A percentile compares a stretch with the other conserved stretches of the same genome.
Evolutionary conservation across 2,329 filamentous ascomycete species (phyloP).

Genomic region (Cladosporium sp.): DNA sequence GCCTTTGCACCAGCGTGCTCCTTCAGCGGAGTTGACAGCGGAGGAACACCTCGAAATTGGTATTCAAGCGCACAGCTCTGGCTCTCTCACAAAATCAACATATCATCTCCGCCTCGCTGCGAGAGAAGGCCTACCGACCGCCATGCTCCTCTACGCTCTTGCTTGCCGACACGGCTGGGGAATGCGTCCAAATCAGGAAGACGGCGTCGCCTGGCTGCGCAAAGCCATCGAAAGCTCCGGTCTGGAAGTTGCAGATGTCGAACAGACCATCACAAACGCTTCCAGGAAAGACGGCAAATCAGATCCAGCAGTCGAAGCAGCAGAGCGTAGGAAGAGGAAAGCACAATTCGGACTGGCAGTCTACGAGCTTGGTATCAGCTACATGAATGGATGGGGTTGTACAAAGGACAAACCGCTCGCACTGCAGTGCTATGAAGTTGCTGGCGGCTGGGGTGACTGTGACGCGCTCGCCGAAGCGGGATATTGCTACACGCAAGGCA

Average conservation of each 20-base stretch:
- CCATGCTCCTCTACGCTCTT: conserved; percentile 92
- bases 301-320: conserved; percentile 53
- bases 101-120: conserved; percentile 92
- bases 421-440: conserved; percentile 92
- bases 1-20: conserved; percentile 50
- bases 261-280: conserved; percentile 17
- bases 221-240: conserved; percentile 78
- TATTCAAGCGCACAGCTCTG: conserved; percentile 83
- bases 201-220: conserved; percentile 87
- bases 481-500: conserved; percentile 90
- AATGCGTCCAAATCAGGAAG: conserved; percentile 84
- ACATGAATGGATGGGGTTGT: conserved; percentile 98
- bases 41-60: conserved; percentile 90
- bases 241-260: conserved; percentile 14
- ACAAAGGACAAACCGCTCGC: conserved; percentile 86
- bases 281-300: conserved; percentile 49
- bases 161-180: conserved; percentile 97
- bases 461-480: conserved; percentile 92
- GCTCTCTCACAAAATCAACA: conserved; percentile 85
- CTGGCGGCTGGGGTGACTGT: conserved; percentile 89
- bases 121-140: conserved; percentile 78
- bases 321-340: conserved; percentile 75
- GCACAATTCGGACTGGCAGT: conserved; percentile 94
- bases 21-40: conserved; percentile 64
- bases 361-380: conserved; percentile 92